Percentiles rank a stretch among this genome's conserved stretches.
phyloP scores from a whole-genome alignment of 345 rosid genomes.

The Anacardium occidentale region DNA sequence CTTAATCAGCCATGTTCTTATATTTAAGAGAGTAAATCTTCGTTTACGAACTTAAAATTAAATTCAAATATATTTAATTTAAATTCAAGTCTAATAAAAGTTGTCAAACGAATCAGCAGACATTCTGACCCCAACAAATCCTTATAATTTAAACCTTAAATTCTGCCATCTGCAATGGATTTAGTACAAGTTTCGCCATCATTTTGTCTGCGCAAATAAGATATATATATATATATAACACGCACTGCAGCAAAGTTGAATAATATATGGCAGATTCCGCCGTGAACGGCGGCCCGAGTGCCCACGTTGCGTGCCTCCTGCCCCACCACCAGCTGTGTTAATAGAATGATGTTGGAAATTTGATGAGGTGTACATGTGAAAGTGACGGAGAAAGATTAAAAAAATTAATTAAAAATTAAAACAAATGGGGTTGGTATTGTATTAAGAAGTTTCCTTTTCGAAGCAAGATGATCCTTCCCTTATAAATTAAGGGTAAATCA shows the following conservation, averaged over 20 bases:
- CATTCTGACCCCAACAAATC: neutral
- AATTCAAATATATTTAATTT: no score
- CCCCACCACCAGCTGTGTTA: neutral
- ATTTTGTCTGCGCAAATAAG: neutral
- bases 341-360: neutral
- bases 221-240: no score
- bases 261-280: conserved; percentile 8
- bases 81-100: no score
- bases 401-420: no score
- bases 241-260: neutral
- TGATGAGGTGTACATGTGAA: neutral
- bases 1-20: no score
- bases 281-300: neutral
- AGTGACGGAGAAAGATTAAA: neutral
- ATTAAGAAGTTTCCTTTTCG: no score
- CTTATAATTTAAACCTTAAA: neutral
- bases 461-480: no score
- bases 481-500: no score
- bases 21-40: no score
- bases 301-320: neutral
- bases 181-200: neutral
- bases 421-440: no score
- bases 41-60: no score
- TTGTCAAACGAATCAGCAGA: no score
- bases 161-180: neutral